Base-by-base conservation (phyloP, 768 basidiomycete genomes). In the Phlebiopsis flavidoalba region DNA sequence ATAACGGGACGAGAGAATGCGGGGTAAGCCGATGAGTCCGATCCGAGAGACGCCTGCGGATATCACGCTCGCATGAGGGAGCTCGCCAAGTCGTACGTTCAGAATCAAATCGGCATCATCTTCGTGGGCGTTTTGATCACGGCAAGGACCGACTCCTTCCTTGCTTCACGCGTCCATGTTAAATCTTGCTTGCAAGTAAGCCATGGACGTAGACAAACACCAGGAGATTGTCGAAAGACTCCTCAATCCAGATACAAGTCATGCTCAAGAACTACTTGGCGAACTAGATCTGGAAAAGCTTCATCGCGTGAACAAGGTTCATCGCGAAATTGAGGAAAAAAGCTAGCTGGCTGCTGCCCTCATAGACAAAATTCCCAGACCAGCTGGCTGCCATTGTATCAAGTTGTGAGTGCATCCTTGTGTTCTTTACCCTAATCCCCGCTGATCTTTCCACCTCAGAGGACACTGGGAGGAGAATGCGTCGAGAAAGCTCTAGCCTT, bases 341-440 rank as follows among this genome's bases (percentile, higher is more conserved):
- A n/a, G n/a, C n/a, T n/a, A n/a, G 61, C 75, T 96, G 22, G n/a
- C 77, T 96, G 35, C 74, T 86, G 21, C 93, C n/a, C 93, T 3
- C 84, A 83, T n/a, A 51, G 77, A 80, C 48, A 78, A 72, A 36
- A 74, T 96, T 19, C 89, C 88, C 2, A n/a, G 75, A 79, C 8
- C 85, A 90, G n/a, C 61, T 90, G 88, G 83, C 77, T 96, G 53
- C 80, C 87, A 57, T 80, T 79, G 36, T 95, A 95, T 74, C 95
- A 96, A 80, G 78, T n/a, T 89, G 95, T 96, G 75, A 64, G 85
- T 6, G 26, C 66, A 56, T 57, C 7, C n/a, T 17, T 33, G 14
- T 60, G 54, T 19, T 46, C 33, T 50, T 63, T 31, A 49, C 22
- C 49, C 45, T 60, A 31, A 43, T 35, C 17, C 47, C 17, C 37